Conservation (phyloP, 192 early-diverging fungal genomes). For the Rhizophagus sp. region DNA sequence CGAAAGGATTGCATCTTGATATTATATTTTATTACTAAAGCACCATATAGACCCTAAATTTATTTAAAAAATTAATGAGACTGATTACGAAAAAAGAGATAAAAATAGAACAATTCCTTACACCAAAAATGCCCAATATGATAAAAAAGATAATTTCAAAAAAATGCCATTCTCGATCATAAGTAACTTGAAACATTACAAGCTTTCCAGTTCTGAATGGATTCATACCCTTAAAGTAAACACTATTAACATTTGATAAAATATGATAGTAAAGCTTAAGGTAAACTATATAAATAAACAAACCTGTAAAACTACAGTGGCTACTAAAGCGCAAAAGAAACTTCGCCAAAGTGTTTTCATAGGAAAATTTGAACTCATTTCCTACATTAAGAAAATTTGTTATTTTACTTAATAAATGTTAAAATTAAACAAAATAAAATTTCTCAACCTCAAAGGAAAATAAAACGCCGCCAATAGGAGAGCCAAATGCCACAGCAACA, state of each 20-base stretch:
- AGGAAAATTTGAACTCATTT: constrained; percentile 94
- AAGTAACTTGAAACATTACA: constrained; percentile 93
- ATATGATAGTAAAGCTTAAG: background rate
- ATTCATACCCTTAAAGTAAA: constrained; percentile 65
- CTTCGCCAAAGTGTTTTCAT: constrained; percentile 94
- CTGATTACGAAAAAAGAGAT: background rate
- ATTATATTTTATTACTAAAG: constrained; percentile 74
- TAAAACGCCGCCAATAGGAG: constrained; percentile 87
- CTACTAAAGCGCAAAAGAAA: constrained; percentile 97
- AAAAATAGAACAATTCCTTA: constrained; percentile 35
- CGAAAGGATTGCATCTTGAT: constrained; percentile 69
- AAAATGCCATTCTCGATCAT: constrained; percentile 92
- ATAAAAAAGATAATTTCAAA: constrained; percentile 88
- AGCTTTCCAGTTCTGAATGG: constrained; percentile 96
- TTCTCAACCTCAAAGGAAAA: constrained; percentile 56
- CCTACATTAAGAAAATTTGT: constrained; percentile 64
- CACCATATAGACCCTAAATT: constrained; percentile 71
- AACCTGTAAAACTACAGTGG: constrained; percentile 85
- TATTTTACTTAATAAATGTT: background rate
- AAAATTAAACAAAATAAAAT: background rate
- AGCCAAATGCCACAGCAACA: constrained; percentile 96
- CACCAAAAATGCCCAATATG: constrained; percentile 79
- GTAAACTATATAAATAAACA: background rate
- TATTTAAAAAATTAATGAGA: background rate
- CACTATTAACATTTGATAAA: constrained; percentile 16